phyloP scores from a whole-genome alignment of 2,329 filamentous ascomycete species.

The Juglanconis oblonga region DNA sequence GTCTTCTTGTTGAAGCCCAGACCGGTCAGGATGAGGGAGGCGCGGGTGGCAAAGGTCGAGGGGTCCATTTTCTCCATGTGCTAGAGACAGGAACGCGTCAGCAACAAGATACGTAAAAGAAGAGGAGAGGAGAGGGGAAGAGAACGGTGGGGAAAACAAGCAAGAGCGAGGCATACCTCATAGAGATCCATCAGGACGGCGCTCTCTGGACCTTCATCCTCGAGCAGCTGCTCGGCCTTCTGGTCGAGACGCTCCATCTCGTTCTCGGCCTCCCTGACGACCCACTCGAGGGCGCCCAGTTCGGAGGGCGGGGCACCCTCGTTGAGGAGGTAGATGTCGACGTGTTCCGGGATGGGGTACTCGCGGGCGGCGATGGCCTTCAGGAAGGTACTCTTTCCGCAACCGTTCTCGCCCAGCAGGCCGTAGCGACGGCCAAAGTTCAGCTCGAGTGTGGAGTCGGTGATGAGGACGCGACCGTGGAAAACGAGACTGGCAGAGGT shows the following conservation, averaged over 20 bases:
- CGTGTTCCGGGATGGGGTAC: constrained; percentile 90
- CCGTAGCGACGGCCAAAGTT: constrained; percentile 92
- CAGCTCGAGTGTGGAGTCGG: constrained; percentile 88
- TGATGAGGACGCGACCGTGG: constrained; percentile 95
- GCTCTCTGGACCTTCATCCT: constrained; percentile 88
- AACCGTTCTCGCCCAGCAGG: constrained; percentile 96
- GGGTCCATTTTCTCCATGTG: constrained; percentile 99
- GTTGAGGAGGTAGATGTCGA: constrained; percentile 98
- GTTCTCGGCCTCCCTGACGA: constrained; percentile 88
- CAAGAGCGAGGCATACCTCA: constrained; percentile 62
- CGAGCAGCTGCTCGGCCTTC: constrained; percentile 83
- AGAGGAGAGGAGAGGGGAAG: background rate
- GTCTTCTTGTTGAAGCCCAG: constrained; percentile 98
- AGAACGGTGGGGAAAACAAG: too few relatives aligned
- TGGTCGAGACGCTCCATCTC: constrained; percentile 90
- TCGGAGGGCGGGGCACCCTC: constrained; percentile 90
- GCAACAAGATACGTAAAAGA: constrained; percentile 18
- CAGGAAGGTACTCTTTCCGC: constrained; percentile 96
- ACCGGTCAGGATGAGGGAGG: constrained; percentile 95
- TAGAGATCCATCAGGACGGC: constrained; percentile 91
- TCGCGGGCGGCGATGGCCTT: constrained; percentile 93
- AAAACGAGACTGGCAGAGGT: constrained; percentile 91
- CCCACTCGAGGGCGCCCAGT: constrained; percentile 92
- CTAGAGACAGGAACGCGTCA: constrained; percentile 41
- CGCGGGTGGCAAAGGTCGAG: constrained; percentile 92